Base-by-base conservation (phyloP, 164 flowering plant genomes). In the Dillenia turbinata region DNA sequence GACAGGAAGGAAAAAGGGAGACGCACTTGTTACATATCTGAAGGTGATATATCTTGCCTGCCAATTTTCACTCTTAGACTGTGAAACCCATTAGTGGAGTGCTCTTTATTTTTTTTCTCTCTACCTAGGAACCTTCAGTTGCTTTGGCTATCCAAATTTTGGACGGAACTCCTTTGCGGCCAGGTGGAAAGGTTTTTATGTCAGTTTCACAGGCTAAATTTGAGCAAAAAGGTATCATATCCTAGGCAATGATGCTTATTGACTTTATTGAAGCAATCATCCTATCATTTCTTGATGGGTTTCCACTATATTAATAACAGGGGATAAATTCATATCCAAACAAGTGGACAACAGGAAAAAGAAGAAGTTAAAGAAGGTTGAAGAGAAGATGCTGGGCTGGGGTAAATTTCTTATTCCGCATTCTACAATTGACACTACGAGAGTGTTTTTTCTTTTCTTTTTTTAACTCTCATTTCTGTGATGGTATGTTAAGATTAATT, bases 371-470 rank as follows among this genome's bases (percentile, higher is more conserved):
- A 87, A 88, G 77, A 85, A 74, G 75, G 87, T 85, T 65, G 96
- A 91, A 70, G 83, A 88, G 9, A 94, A 83, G 80, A 86, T 94
- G 73, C 96, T 94, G 75, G 94, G 99, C 60, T 94, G 99, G 97
- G 97, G 97, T 94, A 78, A 24, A 73, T 70, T 61, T 53, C 17
- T 43, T 26, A 26, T 14, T 55, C 12, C 22, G 26, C 46, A 50
- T 50, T 8, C 15, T 40, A 49, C 17, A 56, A 16, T 62, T 47
- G 48, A 26, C 3, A 26, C 40, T 5, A 26, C 40, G 0, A 26
- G 40, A 26, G 40, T 26, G 3, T 26, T 26, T 26, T 26, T 26
- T 3, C 11, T 52, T 9, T 19, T 52, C 8, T 59, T 52, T 51
- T 19, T 44, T 47, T 24, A 40, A 54, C 57, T 44, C 43, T 44